phyloP scores from a whole-genome alignment of 139 green algal genomes.

The Coccomyxa sp. region DNA sequence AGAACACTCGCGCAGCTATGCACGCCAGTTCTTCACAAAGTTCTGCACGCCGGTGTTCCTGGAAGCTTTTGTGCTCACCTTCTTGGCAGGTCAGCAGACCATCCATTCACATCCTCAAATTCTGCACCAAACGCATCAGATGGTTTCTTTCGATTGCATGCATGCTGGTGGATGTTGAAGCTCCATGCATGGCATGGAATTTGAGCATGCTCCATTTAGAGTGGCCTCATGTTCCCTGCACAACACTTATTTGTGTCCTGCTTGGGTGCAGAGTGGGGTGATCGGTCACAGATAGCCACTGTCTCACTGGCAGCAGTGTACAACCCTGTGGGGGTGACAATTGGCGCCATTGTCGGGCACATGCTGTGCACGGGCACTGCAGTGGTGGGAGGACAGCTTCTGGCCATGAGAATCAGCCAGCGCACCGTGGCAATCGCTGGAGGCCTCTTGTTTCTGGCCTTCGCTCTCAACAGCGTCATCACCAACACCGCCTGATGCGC shows the following conservation, averaged over 20 bases:
- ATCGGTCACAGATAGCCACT: slow-evolving; percentile 70
- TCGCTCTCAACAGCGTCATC: slow-evolving; percentile 32
- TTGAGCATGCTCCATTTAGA: neutral
- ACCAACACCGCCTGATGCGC: neutral
- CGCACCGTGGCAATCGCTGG: slow-evolving; percentile 34
- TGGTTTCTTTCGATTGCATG: neutral
- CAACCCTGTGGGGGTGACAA: slow-evolving; percentile 53
- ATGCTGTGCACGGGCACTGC: slow-evolving; percentile 44
- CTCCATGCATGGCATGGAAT: neutral
- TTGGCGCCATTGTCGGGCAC: slow-evolving; percentile 63
- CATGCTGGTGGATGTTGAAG: neutral
- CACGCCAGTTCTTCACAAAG: slow-evolving; percentile 22
- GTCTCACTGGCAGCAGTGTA: slow-evolving; percentile 51
- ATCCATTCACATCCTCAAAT: neutral
- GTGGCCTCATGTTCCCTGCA: no score
- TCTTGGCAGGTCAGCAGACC: slow-evolving; percentile 41
- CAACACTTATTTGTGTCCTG: neutral
- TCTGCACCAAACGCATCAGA: neutral
- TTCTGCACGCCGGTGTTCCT: slow-evolving; percentile 59
- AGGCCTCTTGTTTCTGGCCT: slow-evolving; percentile 38
- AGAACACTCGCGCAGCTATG: slow-evolving; percentile 1
- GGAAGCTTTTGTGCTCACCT: slow-evolving; percentile 68
- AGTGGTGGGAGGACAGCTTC: slow-evolving; percentile 24
- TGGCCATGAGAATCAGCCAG: slow-evolving; percentile 39
- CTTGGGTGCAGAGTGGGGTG: slow-evolving; percentile 55